A percentile compares a stretch with the other conserved stretches of the same genome.
phyloP scores from a whole-genome alignment of 1,139 yeast species.

The Geotrichum histeridarum region DNA sequence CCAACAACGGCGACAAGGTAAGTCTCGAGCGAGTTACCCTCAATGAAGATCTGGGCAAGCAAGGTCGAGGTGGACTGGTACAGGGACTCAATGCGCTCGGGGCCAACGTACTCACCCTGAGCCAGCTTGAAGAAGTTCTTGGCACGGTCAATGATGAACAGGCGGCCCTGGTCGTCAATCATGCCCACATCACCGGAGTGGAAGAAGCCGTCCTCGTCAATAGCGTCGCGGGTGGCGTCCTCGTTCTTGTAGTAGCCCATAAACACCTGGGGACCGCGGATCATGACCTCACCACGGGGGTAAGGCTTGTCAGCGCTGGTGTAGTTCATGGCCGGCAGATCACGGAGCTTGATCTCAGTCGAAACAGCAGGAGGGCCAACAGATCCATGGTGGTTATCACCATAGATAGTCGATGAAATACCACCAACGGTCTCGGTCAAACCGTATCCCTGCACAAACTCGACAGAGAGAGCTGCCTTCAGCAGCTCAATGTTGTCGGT shows the following conservation, averaged over 20 bases:
- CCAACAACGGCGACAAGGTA: slow-evolving; percentile 63
- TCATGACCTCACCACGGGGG: slow-evolving; percentile 54
- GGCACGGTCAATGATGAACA: slow-evolving; percentile 65
- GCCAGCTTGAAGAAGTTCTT: slow-evolving; percentile 77
- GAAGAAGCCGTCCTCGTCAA: slow-evolving; percentile 70
- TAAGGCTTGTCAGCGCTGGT: slow-evolving; percentile 46
- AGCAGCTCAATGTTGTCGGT: slow-evolving; percentile 56
- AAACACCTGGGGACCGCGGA: slow-evolving; percentile 67
- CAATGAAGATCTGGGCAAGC: slow-evolving; percentile 54
- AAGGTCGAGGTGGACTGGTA: slow-evolving; percentile 53
- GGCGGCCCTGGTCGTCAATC: slow-evolving; percentile 51
- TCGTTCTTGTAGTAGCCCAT: slow-evolving; percentile 55
- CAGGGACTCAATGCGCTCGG: slow-evolving; percentile 67
- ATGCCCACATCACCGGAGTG: slow-evolving; percentile 70
- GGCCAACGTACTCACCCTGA: slow-evolving; percentile 79
- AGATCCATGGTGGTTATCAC: slow-evolving; percentile 48
- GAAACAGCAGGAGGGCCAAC: slow-evolving; percentile 57
- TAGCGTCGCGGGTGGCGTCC: slow-evolving; percentile 48
- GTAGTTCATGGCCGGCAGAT: slow-evolving; percentile 66
- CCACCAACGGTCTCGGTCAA: slow-evolving; percentile 74
- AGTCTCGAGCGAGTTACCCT: slow-evolving; percentile 61
- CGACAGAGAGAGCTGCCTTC: slow-evolving; percentile 56
- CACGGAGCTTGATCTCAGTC: slow-evolving; percentile 56
- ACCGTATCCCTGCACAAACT: slow-evolving; percentile 70
- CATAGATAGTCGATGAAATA: slow-evolving; percentile 45